A percentile compares a stretch with the other conserved stretches of the same genome.
These are phyloP conservation scores for Pythium aphanidermatum DNA, from an alignment of 352 stramenopile species.

Conservation along the genomic window DNA sequence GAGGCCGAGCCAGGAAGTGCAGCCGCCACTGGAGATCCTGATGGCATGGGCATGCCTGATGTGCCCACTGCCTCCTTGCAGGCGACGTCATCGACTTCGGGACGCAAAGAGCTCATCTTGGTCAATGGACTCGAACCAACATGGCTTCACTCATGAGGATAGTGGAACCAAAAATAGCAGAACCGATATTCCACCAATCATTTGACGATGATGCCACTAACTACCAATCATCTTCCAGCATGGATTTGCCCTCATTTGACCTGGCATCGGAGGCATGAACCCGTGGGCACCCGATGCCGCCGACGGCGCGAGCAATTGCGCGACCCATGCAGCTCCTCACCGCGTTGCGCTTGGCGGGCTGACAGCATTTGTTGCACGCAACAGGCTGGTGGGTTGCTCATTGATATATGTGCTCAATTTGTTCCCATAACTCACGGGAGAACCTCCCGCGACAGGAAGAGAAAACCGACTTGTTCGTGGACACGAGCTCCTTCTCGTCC, in stretches of 20 bases:
- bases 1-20: no score
- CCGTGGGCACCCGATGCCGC: conserved; percentile 20
- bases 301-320: conserved; percentile 3
- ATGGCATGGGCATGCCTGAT: no score
- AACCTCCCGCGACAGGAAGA: conserved; percentile 5
- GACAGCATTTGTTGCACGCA: conserved; percentile 31
- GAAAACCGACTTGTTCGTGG: background rate
- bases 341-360: conserved; percentile 29
- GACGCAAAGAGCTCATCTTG: background rate
- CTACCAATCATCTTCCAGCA: background rate
- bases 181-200: conserved; percentile 12
- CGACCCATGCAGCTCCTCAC: conserved; percentile 1
- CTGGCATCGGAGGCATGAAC: conserved; percentile 22
- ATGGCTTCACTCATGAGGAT: conserved; percentile 15
- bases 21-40: no score
- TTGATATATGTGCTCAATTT: background rate
- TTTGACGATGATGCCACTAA: background rate
- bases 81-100: background rate
- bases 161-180: conserved; percentile 6
- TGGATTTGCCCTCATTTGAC: background rate
- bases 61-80: background rate
- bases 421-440: background rate
- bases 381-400: conserved; percentile 20
- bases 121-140: background rate
- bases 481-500: conserved; percentile 18